Conservation (phyloP, 495 filamentous ascomycete genomes). For the Aspergillus olivimuriae region DNA sequence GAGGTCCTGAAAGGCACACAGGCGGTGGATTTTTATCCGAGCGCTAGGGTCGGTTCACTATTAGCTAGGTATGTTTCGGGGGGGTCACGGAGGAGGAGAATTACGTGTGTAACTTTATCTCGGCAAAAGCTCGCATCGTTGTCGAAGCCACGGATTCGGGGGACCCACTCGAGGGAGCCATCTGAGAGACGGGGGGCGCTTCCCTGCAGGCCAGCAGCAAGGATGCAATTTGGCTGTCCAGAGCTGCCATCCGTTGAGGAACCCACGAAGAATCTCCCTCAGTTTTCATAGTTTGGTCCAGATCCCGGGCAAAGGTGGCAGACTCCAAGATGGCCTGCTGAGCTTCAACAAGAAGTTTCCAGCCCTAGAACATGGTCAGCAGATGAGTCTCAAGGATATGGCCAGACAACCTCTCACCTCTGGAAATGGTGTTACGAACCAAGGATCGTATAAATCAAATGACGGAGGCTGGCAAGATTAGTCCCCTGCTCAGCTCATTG, state of each 20-base stretch:
- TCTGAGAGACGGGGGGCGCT: background rate
- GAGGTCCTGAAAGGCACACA: constrained; percentile 43
- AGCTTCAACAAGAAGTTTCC: constrained; percentile 37
- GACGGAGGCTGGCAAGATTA: constrained; percentile 24
- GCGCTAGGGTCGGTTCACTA: constrained; percentile 24
- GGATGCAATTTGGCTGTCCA: constrained; percentile 24
- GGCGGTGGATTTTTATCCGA: constrained; percentile 44
- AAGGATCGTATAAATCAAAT: constrained; percentile 37
- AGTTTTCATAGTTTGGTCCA: constrained; percentile 15
- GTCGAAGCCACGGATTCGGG: constrained; percentile 27
- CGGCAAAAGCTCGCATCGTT: constrained; percentile 36
- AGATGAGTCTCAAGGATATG: constrained; percentile 15
- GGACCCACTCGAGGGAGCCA: constrained; percentile 1
- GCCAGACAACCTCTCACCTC: constrained; percentile 10
- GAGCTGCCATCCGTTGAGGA: constrained; percentile 33
- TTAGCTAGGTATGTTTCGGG: background rate
- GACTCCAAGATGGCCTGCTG: constrained; percentile 40
- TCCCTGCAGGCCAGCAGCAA: constrained; percentile 10
- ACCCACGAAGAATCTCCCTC: constrained; percentile 18
- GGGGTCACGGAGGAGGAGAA: background rate
- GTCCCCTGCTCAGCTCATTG: too few relatives aligned
- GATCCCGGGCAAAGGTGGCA: constrained; percentile 40
- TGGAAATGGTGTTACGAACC: constrained; percentile 41
- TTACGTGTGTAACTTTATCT: constrained; percentile 45
- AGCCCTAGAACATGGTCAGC: constrained; percentile 23